Base-by-base conservation (phyloP, 2,329 filamentous ascomycete species). In the Hypoxylon rubiginosum region DNA sequence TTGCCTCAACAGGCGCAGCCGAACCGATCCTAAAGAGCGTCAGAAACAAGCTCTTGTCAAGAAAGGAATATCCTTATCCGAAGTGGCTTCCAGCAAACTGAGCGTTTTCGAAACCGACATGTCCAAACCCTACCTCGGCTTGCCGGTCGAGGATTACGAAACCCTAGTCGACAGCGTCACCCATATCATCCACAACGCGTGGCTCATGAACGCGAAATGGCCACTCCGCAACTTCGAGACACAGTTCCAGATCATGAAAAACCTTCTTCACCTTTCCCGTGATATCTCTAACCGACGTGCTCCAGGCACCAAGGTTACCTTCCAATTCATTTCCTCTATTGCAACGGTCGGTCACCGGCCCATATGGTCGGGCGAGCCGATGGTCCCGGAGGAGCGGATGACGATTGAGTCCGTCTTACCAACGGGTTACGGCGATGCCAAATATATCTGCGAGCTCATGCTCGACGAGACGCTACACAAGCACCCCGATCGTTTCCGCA, bases 401-500 rank as follows among this genome's bases (percentile, higher is more conserved):
- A 55, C 54, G 0, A 76, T 85, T 0, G 77, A 78, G 1, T 72
- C 76, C 0, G 80, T 83, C 0, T 73, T 85, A 3, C 78, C 80
- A 0, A 81, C 75, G 3, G 85, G 85, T 17, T 87, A 88, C 66
- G 78, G 76, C 17, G 84, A 87, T 9, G 85, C 83, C 4, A 88
- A 88, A 67, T 82, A 72, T 41, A 78, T 79, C 0, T 86, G 84
- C 71, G 85, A 88, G 68, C 73, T 75, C 3, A 83, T 86, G 74
- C 78, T 88, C 0, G 79, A 83, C 51, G 74, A 79, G 54, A 87
- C 85, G 0, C 72, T 86, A 3, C 80, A 82, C 58, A 70, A 75
- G n/a, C 73, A 82, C 64, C 80, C 80, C 0, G 60, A 77, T 0
- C 74, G 68, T 0, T 85, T 87, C 75, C 79, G 78, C 15, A 65